These are phyloP conservation scores for Houttuynia cordata DNA, from an alignment of 164 flowering plant genomes.

Conservation along the genomic window DNA sequence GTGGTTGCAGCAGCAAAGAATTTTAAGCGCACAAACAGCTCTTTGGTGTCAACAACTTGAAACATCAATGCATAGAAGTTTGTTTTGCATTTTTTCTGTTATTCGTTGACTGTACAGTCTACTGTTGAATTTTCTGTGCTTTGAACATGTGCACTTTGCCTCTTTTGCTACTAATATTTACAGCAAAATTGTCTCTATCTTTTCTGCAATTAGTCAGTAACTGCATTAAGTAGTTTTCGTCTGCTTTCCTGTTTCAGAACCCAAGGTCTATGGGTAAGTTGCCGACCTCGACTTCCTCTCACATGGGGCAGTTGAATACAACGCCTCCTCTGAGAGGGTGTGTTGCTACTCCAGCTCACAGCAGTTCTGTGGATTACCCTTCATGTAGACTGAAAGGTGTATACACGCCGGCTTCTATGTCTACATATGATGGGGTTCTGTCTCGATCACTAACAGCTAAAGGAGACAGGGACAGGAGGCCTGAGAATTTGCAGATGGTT, in stretches of 20 bases:
- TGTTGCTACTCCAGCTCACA: conserved; percentile 31
- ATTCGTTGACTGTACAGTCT: no score
- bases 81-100: no score
- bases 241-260: neutral
- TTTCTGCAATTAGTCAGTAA: no score
- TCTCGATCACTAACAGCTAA: conserved; percentile 29
- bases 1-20: no score
- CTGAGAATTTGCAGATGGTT: conserved; percentile 31
- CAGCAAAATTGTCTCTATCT: no score
- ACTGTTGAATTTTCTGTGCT: no score
- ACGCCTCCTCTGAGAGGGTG: conserved; percentile 33
- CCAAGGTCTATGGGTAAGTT: neutral
- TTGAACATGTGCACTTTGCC: no score
- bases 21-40: no score
- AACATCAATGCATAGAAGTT: no score
- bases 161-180: no score
- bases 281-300: neutral
- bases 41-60: no score
- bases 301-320: conserved; percentile 12
- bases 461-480: conserved; percentile 40
- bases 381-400: conserved; percentile 43
- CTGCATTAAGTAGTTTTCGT: neutral
- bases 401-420: conserved; percentile 27
- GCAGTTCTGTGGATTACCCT: conserved; percentile 37
- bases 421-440: conserved; percentile 35